Percentiles rank a stretch among this genome's conserved stretches.
Conservation (phyloP, 108 stramenopile species). For the Cylindrotheca closterium region DNA sequence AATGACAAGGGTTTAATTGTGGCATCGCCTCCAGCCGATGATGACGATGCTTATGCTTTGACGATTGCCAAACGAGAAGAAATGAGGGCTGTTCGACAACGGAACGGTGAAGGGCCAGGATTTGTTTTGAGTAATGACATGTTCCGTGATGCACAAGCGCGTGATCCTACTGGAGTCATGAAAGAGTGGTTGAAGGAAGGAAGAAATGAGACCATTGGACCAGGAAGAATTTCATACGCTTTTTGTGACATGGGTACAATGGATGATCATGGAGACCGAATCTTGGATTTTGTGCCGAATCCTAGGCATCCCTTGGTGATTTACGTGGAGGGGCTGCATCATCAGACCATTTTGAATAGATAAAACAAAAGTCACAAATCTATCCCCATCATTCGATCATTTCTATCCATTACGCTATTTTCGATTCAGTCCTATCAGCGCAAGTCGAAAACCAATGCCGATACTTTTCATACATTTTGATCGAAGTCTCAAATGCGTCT, state of each 20-base stretch:
- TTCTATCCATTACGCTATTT: no score
- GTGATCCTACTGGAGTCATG: slow-evolving; percentile 46
- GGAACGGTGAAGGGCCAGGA: slow-evolving; percentile 53
- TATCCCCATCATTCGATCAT: no score
- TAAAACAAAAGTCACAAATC: no score
- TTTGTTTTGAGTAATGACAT: slow-evolving; percentile 79
- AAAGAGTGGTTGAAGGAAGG: slow-evolving; percentile 42
- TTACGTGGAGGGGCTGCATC: slow-evolving; percentile 50
- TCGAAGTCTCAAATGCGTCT: slow-evolving; percentile 4
- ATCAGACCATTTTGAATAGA: neutral
- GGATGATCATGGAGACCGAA: slow-evolving; percentile 55
- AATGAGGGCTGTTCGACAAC: slow-evolving; percentile 30
- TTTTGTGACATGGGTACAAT: slow-evolving; percentile 76
- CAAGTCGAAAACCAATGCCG: slow-evolving; percentile 13
- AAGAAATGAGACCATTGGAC: slow-evolving; percentile 27
- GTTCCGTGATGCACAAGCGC: slow-evolving; percentile 76
- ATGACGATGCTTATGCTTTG: slow-evolving; percentile 83
- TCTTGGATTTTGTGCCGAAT: slow-evolving; percentile 80
- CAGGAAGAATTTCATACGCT: slow-evolving; percentile 72
- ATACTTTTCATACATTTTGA: slow-evolving; percentile 4
- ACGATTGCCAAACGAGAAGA: slow-evolving; percentile 74
- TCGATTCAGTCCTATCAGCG: no score
- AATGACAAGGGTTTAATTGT: slow-evolving; percentile 58
- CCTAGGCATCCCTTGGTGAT: slow-evolving; percentile 68
- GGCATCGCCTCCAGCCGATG: slow-evolving; percentile 73